Evolutionary conservation across 805 yeast genomes (phyloP), one percentile per base, ranked within the genome.

Genomic region (Saccharomycopsis schoenii): DNA sequence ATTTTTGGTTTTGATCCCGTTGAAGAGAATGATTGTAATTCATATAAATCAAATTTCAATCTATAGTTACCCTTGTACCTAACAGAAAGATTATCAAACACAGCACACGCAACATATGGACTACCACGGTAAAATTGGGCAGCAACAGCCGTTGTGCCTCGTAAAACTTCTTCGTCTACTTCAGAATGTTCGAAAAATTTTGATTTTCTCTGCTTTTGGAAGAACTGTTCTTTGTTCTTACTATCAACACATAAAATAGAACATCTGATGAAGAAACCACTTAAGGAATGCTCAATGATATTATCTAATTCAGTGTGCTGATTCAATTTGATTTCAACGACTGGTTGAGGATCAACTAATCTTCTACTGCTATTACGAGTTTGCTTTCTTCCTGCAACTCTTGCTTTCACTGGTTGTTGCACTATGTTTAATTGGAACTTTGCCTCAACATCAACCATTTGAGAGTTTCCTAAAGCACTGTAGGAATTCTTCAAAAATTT

Each of bases 301-400:
- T 63, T 63, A 41, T 50, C 24, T 36, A 24, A 15, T 12, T 24
- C 52, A 8, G 39, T 12, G 39, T 55, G 24, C 29, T 59, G 21
- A 17, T 55, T 34, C 5, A 64, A 42, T 29, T 60, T 55, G 42
- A 64, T 61, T 39, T 64, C 61, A 19, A 64, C 60, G 10, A 64
- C 63, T 17, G 66, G 66, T 36, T 63, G 66, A 5, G 66, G 66
- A 54, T 64, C 66, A 24, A 64, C 66, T 25, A 64, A 51, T 55
- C 66, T 36, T 59, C 66, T 64, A 17, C 62, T 56, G 25, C 57
- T 51, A 54, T 60, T 60, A 25, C 63, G 39, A 17, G 66, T 62
- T 40, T 60, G 61, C 39, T 62, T 63, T 43, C 65, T 56, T 8
- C 65, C 66, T 14, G 65, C 63, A 10, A 62, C 66, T 56, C 66